Base-by-base conservation (phyloP, 2,329 filamentous ascomycete genomes). In the Cryphonectria naterciae region DNA sequence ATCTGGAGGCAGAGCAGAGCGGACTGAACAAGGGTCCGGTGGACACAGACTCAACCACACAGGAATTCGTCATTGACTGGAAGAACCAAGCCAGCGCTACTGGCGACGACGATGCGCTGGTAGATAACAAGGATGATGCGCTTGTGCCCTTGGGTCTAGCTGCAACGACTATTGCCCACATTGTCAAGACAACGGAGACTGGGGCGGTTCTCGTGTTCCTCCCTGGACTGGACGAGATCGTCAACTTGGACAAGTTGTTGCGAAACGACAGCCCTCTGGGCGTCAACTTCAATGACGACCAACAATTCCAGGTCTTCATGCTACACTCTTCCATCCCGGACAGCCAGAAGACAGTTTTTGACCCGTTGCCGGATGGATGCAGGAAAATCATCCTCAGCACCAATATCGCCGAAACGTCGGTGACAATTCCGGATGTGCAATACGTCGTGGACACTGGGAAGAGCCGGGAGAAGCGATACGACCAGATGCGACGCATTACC, bases 401-500 rank as follows among this genome's bases (percentile, higher is more conserved):
- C 0, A 85, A 85, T 68, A 84, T 87, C 70, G 84, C 84, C 8
- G 85, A 87, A 74, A 85, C 84, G 0, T 85, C 83, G 4, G 77
- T 87, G 56, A 87, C 85, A 7, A 82, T 87, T n/a, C 81, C 84
- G 11, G 85, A 86, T 71, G 83, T 87, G 28, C 80, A 81, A 68
- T 83, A 82, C 74, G 84, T 87, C 2, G 77, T 87, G 46, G 85
- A 87, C 72, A 78, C 79, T 22, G 85, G 85, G 28, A 79, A 79
- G 61, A 69, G 76, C 43, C 74, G 77, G 22, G 77, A 80, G 73
- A 78, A 75, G 41, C 65, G 85, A 49, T 85, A 84, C 73, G 80
- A 85, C 70, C 80, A 82, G 54, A 69, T 74, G 6, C 76, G 76
- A 6, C 78, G 81, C 10, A 81, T 83, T 54, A 79, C 78, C 10